Percentiles rank a stretch among this genome's conserved stretches.
These are phyloP conservation scores for Prorocentrum cordatum DNA, from an alignment of 169 alveolate species.

Conservation along the genomic window DNA sequence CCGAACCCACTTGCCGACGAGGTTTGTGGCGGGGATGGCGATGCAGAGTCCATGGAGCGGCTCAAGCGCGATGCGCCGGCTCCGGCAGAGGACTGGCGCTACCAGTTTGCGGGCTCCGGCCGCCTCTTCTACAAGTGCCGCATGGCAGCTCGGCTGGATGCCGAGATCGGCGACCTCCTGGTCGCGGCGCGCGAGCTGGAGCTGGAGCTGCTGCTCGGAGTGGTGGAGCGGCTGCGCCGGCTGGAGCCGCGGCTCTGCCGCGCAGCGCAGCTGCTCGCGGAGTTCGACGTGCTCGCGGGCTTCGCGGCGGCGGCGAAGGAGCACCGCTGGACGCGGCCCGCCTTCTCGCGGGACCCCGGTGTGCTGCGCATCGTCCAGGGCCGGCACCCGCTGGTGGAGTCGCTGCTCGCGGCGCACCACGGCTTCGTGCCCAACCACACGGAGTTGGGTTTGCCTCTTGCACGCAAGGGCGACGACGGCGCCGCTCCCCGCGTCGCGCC, in stretches of 20 bases:
- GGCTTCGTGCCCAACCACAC: constrained; percentile 55
- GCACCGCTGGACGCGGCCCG: constrained; percentile 9
- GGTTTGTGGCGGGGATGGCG: background rate
- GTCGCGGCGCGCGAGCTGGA: constrained; percentile 16
- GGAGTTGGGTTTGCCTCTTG: background rate
- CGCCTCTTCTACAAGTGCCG: constrained; percentile 42
- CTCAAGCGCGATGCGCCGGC: background rate
- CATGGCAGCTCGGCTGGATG: constrained; percentile 26
- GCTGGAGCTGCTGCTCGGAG: constrained; percentile 18
- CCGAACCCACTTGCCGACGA: constrained; percentile 11
- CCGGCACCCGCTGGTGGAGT: constrained; percentile 62
- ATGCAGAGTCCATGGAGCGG: background rate
- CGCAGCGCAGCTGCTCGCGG: constrained; percentile 26
- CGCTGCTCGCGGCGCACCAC: background rate
- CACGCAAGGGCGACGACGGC: background rate
- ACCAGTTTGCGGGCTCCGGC: constrained; percentile 31
- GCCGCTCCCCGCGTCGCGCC: background rate
- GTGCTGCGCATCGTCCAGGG: constrained; percentile 36
- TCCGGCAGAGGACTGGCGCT: constrained; percentile 37
- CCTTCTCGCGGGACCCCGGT: background rate
- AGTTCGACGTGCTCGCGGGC: constrained; percentile 29
- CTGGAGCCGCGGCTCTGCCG: constrained; percentile 19
- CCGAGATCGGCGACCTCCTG: constrained; percentile 47
- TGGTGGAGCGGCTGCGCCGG: constrained; percentile 1
- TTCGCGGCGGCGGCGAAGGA: constrained; percentile 28